Base-by-base conservation (phyloP, 2,329 filamentous ascomycete species). In the Botrytis paeoniae region DNA sequence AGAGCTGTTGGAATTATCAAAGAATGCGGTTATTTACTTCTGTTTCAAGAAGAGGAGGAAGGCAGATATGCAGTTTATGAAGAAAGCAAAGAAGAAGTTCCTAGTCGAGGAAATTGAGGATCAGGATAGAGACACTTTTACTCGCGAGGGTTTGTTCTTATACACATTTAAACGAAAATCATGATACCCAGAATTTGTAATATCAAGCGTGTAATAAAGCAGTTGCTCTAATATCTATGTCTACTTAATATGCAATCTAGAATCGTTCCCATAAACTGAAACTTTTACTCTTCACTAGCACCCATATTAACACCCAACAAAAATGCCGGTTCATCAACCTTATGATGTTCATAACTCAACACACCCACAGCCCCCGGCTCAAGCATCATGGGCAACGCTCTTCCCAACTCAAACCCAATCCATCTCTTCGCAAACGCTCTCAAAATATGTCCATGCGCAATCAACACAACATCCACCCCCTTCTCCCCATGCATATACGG, bases 11-110 rank as follows among this genome's bases (percentile, higher is more conserved):
- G 87, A 88, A 25, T 87, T 94, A 61, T 94, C 91, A 81, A 91
- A 92, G 35, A 82, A 85, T 61, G 87, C 88, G 18, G 84, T 86
- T 16, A 81, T 92, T 64, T 91, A 89, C 82, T 98, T 99, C 83
- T 97, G 95, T 84, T 98, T 97, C 86, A 98, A 97, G 86, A 95
- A 94, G 84, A 87, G 96, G 77, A 89, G 96, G 80, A 88, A 93
- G 74, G 96, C 92, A 60, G 92, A 94, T 80, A 86, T 91, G 84
- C 88, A 92, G 74, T 94, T 94, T 79, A 86, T 94, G 80, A 92
- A 91, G 81, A 87, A 87, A 80, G 90, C 91, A 25, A 89, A 85
- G 80, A 93, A 91, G 82, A 82, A 85, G 51, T 94, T 94, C 79
- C 78, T 83, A 22, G 86, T 93, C 29, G 85, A 86, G 51, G 89